A percentile compares a stretch with the other conserved stretches of the same genome.
Conservation (phyloP, 345 rosid species). For the Chamaenerion angustifolium region DNA sequence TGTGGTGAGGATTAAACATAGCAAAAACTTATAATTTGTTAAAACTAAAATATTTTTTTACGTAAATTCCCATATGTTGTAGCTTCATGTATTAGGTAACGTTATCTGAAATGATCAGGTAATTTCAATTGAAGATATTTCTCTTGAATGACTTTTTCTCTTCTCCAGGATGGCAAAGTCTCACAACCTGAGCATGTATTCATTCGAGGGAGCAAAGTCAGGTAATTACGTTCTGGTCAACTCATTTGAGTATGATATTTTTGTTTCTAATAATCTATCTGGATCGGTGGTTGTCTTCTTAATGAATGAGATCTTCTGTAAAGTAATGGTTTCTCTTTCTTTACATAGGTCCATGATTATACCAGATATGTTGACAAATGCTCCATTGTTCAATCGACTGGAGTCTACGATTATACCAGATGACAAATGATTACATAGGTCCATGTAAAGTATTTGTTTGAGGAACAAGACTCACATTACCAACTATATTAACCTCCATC, state of each 20-base stretch:
- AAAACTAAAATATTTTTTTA: too few relatives aligned
- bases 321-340: too few relatives aligned
- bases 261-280: background rate
- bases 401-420: constrained; percentile 77
- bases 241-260: background rate
- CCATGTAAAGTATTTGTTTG: too few relatives aligned
- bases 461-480: too few relatives aligned
- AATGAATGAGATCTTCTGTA: too few relatives aligned
- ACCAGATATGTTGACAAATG: constrained; percentile 96
- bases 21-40: too few relatives aligned
- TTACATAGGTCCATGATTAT: constrained; percentile 84
- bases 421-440: too few relatives aligned
- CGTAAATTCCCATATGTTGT: too few relatives aligned
- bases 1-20: too few relatives aligned
- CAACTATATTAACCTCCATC: too few relatives aligned
- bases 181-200: constrained; percentile 96
- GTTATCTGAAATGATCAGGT: too few relatives aligned
- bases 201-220: constrained; percentile 95
- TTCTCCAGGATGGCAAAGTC: constrained; percentile 72
- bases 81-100: too few relatives aligned
- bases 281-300: background rate
- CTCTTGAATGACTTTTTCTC: background rate
- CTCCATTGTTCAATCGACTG: constrained; percentile 92
- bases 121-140: background rate
- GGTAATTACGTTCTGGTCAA: constrained; percentile 20